A percentile compares a stretch with the other conserved stretches of the same genome.
Evolutionary conservation across 2,329 filamentous ascomycete genomes (phyloP).

Genomic region (Bipolaris zeicola): DNA sequence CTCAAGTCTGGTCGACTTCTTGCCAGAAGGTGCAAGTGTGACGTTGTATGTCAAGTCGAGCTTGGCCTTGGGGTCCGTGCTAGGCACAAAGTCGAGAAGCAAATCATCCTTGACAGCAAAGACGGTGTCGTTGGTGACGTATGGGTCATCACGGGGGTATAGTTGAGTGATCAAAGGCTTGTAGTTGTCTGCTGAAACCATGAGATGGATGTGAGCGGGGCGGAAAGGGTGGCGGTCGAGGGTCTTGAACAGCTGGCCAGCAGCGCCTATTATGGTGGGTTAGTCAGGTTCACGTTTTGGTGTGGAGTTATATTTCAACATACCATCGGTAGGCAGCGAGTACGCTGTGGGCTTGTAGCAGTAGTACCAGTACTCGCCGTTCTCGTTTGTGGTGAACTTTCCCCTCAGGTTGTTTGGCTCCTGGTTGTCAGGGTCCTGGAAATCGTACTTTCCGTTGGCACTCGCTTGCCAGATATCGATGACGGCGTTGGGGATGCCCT

Average conservation of each 20-base stretch:
- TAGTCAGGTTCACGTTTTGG: neutral
- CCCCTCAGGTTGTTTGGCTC: slow-evolving; percentile 75
- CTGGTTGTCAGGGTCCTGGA: slow-evolving; percentile 75
- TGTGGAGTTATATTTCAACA: slow-evolving; percentile 2
- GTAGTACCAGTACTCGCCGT: slow-evolving; percentile 75
- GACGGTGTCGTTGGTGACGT: slow-evolving; percentile 63
- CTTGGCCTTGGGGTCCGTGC: slow-evolving; percentile 58
- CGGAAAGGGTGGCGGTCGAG: slow-evolving; percentile 65
- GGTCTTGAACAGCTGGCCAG: slow-evolving; percentile 58
- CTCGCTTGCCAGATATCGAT: slow-evolving; percentile 81
- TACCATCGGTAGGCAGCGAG: slow-evolving; percentile 69
- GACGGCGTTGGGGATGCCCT: slow-evolving; percentile 69
- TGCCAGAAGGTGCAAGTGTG: slow-evolving; percentile 54
- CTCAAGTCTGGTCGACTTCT: slow-evolving; percentile 39
- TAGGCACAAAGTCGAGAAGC: slow-evolving; percentile 62
- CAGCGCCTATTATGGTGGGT: slow-evolving; percentile 48
- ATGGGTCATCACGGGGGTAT: slow-evolving; percentile 64
- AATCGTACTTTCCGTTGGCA: slow-evolving; percentile 76
- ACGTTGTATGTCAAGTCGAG: slow-evolving; percentile 69
- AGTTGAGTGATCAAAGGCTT: slow-evolving; percentile 63
- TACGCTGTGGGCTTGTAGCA: slow-evolving; percentile 77
- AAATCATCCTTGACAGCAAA: slow-evolving; percentile 67
- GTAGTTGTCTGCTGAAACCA: slow-evolving; percentile 61
- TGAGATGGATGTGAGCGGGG: slow-evolving; percentile 66
- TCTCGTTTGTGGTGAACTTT: slow-evolving; percentile 73